phyloP scores from a whole-genome alignment of 192 early-diverging fungal genomes.

The Coemansia reversa region DNA sequence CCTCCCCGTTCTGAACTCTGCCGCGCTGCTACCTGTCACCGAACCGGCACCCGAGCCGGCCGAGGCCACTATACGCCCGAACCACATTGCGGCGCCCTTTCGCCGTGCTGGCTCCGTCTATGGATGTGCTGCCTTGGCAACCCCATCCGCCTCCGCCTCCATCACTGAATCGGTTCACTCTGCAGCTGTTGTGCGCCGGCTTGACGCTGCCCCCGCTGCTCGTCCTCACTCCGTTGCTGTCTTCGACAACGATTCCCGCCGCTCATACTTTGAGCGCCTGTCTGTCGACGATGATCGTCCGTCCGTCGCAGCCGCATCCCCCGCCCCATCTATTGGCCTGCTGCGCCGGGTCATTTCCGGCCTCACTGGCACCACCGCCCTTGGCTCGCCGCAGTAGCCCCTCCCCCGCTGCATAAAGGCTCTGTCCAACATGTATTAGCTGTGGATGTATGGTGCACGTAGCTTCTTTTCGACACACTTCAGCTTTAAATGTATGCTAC shows the following conservation, averaged over 20 bases:
- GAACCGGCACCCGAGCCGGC: background rate
- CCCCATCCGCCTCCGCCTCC: constrained; percentile 1
- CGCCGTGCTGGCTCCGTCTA: constrained; percentile 50
- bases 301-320: constrained; percentile 18
- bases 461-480: no score
- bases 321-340: constrained; percentile 18
- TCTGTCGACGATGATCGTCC: constrained; percentile 41
- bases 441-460: background rate
- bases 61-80: constrained; percentile 1
- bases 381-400: constrained; percentile 38
- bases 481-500: no score
- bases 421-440: background rate
- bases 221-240: constrained; percentile 26
- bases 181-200: constrained; percentile 23
- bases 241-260: constrained; percentile 40
- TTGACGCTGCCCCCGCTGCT: constrained; percentile 13
- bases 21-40: constrained; percentile 16
- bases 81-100: constrained; percentile 35
- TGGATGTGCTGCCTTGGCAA: constrained; percentile 24
- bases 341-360: constrained; percentile 47
- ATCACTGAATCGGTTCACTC: constrained; percentile 1
- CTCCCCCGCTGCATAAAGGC: background rate
- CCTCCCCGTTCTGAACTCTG: constrained; percentile 24
- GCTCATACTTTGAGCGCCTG: constrained; percentile 51
- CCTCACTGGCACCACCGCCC: constrained; percentile 33